Evolutionary conservation across 164 flowering plant species (phyloP).

Genomic region (Buxus sempervirens): DNA sequence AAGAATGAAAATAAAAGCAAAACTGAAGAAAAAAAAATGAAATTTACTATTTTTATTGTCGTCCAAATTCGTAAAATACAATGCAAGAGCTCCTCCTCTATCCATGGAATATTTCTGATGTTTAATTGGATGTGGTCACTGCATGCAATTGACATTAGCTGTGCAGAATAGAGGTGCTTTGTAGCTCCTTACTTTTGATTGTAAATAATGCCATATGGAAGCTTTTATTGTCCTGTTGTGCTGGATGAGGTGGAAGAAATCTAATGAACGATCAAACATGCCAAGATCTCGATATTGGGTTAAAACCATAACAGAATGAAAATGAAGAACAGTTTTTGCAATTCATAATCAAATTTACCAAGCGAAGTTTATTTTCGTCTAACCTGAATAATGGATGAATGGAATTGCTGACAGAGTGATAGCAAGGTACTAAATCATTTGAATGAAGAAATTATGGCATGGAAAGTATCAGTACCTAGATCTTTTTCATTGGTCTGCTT

Average conservation of each 20-base stretch:
- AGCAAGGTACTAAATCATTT: not conserved
- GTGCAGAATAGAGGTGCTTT: not conserved
- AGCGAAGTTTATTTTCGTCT: not conserved
- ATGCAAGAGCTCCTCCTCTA: no score
- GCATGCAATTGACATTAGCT: not conserved
- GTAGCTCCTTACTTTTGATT: not conserved
- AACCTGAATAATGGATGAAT: not conserved
- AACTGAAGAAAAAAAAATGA: no score
- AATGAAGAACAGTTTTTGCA: not conserved
- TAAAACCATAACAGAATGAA: not conserved
- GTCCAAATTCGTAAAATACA: no score
- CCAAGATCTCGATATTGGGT: not conserved
- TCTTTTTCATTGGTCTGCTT: not conserved
- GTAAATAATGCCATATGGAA: not conserved
- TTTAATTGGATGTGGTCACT: not conserved
- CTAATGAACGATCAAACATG: not conserved
- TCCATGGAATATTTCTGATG: no score
- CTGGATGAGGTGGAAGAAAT: not conserved
- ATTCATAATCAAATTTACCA: not conserved
- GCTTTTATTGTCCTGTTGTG: not conserved
- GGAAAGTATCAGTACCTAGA: not conserved
- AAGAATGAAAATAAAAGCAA: no score
- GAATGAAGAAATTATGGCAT: not conserved
- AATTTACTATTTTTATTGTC: no score
- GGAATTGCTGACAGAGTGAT: not conserved